Evolutionary conservation across 805 yeast species (phyloP).

Genomic region (Wickerhamiella sergipiensis): DNA sequence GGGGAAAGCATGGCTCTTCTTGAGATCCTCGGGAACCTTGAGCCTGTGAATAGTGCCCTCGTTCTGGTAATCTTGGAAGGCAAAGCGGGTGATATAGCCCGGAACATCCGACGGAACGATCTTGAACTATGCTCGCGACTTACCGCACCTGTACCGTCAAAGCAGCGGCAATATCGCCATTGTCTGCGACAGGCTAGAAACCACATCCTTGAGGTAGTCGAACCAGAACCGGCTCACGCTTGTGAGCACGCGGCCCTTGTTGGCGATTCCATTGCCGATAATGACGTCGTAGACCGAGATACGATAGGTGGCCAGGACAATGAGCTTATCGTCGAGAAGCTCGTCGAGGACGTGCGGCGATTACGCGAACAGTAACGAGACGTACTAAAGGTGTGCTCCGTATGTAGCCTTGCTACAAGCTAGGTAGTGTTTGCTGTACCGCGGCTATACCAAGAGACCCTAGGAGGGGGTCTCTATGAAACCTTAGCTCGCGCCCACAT

Average conservation of each 20-base stretch:
- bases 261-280: constrained; percentile 80
- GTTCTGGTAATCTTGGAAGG: constrained; percentile 85
- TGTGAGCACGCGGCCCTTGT: constrained; percentile 80
- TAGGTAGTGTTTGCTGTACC: too few relatives aligned
- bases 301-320: constrained; percentile 94
- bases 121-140: constrained; percentile 54
- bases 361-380: too few relatives aligned
- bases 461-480: too few relatives aligned
- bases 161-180: constrained; percentile 40
- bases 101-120: constrained; percentile 90
- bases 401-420: too few relatives aligned
- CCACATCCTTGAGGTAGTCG: constrained; percentile 43
- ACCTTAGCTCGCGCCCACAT: too few relatives aligned
- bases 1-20: constrained; percentile 73
- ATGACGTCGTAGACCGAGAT: constrained; percentile 96
- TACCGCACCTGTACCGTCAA: constrained; percentile 48
- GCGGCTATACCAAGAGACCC: too few relatives aligned
- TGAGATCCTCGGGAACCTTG: constrained; percentile 39
- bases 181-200: constrained; percentile 64
- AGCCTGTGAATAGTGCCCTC: constrained; percentile 78
- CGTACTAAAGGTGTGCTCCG: too few relatives aligned
- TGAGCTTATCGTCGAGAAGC: constrained; percentile 54
- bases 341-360: too few relatives aligned
- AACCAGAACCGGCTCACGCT: constrained; percentile 89
- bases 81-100: constrained; percentile 95